Base-by-base conservation (phyloP, 495 filamentous ascomycete species). In the Pyrenula massariospora region DNA sequence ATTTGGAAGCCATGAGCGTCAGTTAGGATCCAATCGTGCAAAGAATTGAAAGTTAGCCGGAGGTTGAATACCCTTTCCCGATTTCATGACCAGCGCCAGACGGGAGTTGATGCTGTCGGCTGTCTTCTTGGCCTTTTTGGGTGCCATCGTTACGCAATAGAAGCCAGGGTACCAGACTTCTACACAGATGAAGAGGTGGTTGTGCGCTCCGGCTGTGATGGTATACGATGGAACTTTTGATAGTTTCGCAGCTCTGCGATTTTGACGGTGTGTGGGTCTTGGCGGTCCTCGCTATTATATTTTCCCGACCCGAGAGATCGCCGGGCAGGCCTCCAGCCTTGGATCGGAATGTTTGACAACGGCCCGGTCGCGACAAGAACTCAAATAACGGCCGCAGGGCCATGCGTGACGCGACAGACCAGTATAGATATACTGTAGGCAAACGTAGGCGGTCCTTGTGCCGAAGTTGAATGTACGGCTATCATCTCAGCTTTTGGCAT, bases 21-120 rank as follows among this genome's bases (percentile, higher is more conserved):
- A 31, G 21, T 56, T 42, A 42, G 31, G 15, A 15, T 42, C 5
- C 5, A 42, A 42, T 42, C 5, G 20, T 54, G 54, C 42, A 10
- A 52, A 48, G 12, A 36, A 25, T 12, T 3, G 24, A 5, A 19
- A 24, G 52, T 20, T 25, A 5, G 52, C 21, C 15, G 10, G 20
- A 20, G 23, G 11, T 48, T 12, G 51, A 55, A 8, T 72, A 87
- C 81, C 85, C 78, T 95, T 95, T 65, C 91, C 91, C 58, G 84
- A 88, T 83, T 95, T 96, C 87, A 96, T 93, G 59, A 96, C 91
- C 73, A 96, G 84, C 68, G 88, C 88, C 62, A 93, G 78, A 72
- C 87, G 86, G 70, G 84, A 84, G 78, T 88, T 89, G 79, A 92
- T 89, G 80, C 79, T 86, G 81, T 96, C 89, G 67, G 87, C 83